Evolutionary conservation across 2,329 filamentous ascomycete genomes (phyloP).

Genomic region (Diaporthe sp.): DNA sequence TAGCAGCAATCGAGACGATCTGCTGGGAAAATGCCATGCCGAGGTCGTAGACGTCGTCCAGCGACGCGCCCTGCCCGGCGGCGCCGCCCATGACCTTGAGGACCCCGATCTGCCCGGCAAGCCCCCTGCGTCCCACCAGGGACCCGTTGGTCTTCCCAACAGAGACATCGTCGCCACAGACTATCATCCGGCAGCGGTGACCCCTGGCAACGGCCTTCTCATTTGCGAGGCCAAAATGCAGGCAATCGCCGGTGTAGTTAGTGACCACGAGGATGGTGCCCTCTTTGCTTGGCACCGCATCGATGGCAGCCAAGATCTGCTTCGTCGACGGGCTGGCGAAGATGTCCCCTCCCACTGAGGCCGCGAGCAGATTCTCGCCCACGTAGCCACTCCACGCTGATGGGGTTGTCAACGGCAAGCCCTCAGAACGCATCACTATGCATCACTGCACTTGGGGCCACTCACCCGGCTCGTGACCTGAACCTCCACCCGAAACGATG

Average conservation of each 20-base stretch:
- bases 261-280: conserved; percentile 73
- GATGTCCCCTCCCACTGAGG: conserved; percentile 72
- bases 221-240: conserved; percentile 72
- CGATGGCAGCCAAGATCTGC: conserved; percentile 72
- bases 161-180: conserved; percentile 76
- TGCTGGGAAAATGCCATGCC: conserved; percentile 64
- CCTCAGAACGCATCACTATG: no score
- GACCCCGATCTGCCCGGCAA: conserved; percentile 72
- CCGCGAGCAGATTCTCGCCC: conserved; percentile 71
- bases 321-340: conserved; percentile 75
- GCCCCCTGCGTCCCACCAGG: conserved; percentile 71
- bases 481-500: conserved; percentile 68
- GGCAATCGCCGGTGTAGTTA: conserved; percentile 75
- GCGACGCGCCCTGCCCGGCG: conserved; percentile 59
- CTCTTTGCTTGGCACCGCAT: conserved; percentile 65
- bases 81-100: conserved; percentile 70
- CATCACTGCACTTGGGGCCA: background rate
- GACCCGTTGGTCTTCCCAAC: conserved; percentile 67
- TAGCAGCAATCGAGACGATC: conserved; percentile 70
- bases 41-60: conserved; percentile 65
- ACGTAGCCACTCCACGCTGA: conserved; percentile 74
- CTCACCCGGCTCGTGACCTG: conserved; percentile 66
- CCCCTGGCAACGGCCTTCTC: conserved; percentile 69
- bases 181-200: conserved; percentile 68
- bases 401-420: background rate